Evolutionary conservation across 2,329 filamentous ascomycete genomes (phyloP).

Genomic region (Fusarium goolgardi): DNA sequence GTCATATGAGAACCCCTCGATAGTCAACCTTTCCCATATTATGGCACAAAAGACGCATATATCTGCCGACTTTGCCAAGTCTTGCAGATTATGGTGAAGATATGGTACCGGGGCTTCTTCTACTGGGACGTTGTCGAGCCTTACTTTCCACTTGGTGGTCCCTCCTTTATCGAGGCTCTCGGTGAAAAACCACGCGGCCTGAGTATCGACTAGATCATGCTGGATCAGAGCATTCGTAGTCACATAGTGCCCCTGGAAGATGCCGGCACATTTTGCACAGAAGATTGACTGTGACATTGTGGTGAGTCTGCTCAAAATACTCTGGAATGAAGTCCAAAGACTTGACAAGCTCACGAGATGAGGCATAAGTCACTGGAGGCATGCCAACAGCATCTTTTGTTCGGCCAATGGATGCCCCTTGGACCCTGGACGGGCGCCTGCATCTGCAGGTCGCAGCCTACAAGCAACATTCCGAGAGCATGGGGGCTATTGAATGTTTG

Average conservation of each 20-base stretch:
- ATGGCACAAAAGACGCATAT: slow-evolving; percentile 33
- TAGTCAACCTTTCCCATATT: slow-evolving; percentile 24
- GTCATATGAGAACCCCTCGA: background rate
- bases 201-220: slow-evolving; percentile 4
- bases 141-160: slow-evolving; percentile 8
- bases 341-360: background rate
- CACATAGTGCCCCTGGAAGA: slow-evolving; percentile 29
- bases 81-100: slow-evolving; percentile 19
- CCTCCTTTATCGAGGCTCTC: background rate
- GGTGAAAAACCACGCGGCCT: background rate
- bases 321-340: too few relatives aligned
- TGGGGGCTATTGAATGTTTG: background rate
- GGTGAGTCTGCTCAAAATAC: too few relatives aligned
- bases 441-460: background rate
- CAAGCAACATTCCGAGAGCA: background rate
- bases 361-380: background rate
- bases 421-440: background rate
- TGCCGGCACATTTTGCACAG: slow-evolving; percentile 17
- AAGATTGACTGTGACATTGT: slow-evolving; percentile 6
- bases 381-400: background rate
- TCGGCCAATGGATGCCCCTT: background rate
- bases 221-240: slow-evolving; percentile 7
- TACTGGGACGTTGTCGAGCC: background rate
- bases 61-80: slow-evolving; percentile 6
- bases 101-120: background rate